phyloP scores from a whole-genome alignment of 73 alveolate genomes.

The Loxodes magnus region DNA sequence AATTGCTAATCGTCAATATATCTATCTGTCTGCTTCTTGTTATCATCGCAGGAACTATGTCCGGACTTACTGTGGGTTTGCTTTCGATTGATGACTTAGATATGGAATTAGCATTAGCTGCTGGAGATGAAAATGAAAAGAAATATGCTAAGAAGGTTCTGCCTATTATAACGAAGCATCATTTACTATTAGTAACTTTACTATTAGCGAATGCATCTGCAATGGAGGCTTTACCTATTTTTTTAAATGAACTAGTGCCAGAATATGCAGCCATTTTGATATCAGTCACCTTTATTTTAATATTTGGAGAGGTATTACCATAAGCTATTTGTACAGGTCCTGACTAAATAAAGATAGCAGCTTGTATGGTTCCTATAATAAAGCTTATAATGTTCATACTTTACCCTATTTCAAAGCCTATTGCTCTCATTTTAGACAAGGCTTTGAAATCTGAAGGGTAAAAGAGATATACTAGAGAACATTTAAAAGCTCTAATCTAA shows the following conservation, averaged over 20 bases:
- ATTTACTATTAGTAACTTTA: conserved; percentile 78
- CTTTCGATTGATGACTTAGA: conserved; percentile 82
- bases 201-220: conserved; percentile 81
- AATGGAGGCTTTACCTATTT: conserved; percentile 86
- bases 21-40: conserved; percentile 40
- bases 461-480: conserved; percentile 1
- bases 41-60: conserved; percentile 88
- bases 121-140: conserved; percentile 69
- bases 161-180: conserved; percentile 71
- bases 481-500: conserved; percentile 11
- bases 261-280: conserved; percentile 65
- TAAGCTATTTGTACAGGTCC: conserved; percentile 96
- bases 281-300: conserved; percentile 75
- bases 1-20: too few relatives aligned
- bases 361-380: conserved; percentile 72
- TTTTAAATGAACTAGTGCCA: conserved; percentile 64
- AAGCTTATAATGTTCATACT: conserved; percentile 32
- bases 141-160: conserved; percentile 34
- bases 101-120: conserved; percentile 55
- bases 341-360: conserved; percentile 69
- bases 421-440: conserved; percentile 41
- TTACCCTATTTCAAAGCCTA: conserved; percentile 44
- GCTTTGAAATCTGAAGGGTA: conserved; percentile 26
- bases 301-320: conserved; percentile 87
- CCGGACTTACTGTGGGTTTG: conserved; percentile 94